Evolutionary conservation across 1,284 basidiomycete species (phyloP).

Genomic region (Apiotrichum gamsii): DNA sequence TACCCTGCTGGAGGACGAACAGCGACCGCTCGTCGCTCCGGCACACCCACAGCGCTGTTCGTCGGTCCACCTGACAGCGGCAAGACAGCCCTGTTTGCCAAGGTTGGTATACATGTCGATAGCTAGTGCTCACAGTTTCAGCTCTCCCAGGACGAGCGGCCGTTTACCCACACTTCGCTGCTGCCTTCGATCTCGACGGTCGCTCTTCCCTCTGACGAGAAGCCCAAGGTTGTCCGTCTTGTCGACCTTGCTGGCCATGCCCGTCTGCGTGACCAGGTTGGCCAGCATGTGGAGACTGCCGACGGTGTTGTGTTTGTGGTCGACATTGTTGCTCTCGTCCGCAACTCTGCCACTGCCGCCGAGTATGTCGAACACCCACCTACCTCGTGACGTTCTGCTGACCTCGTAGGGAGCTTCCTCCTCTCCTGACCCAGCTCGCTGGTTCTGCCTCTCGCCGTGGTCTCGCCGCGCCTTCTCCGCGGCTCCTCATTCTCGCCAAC

Average conservation of each 20-base stretch:
- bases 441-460: constrained; percentile 20
- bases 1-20: constrained; percentile 5
- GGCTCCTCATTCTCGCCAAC: constrained; percentile 41
- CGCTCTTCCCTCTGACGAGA: constrained; percentile 16
- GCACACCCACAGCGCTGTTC: constrained; percentile 33
- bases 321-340: constrained; percentile 35
- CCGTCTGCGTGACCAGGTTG: constrained; percentile 37
- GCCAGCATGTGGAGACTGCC: constrained; percentile 26
- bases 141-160: constrained; percentile 32
- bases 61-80: constrained; percentile 40
- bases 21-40: constrained; percentile 13
- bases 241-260: constrained; percentile 47
- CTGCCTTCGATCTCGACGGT: constrained; percentile 29
- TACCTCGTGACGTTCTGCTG: not conserved
- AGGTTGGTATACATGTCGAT: constrained; percentile 21
- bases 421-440: constrained; percentile 37
- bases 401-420: constrained; percentile 34
- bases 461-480: constrained; percentile 20
- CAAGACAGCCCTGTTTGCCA: constrained; percentile 43
- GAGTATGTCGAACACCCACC: constrained; percentile 29
- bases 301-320: constrained; percentile 43
- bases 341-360: constrained; percentile 36
- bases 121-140: constrained; percentile 9
- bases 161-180: constrained; percentile 42
- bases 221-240: constrained; percentile 25